Conservation (phyloP, 306 rosid species). For the Vigna nakashimae region DNA sequence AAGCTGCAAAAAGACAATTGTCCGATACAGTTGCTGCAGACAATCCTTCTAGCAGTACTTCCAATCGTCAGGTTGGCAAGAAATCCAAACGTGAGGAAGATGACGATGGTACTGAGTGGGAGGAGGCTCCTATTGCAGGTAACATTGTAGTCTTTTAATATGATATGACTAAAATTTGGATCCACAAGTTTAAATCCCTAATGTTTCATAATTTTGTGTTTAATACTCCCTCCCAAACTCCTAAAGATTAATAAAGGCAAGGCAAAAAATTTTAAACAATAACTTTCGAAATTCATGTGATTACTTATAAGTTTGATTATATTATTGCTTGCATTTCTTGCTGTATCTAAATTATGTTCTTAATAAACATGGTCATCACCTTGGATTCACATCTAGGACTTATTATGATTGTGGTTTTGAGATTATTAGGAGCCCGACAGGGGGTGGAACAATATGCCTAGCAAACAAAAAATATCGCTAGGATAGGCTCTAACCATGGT, state of each 20-base stretch:
- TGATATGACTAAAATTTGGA: constrained; percentile 19
- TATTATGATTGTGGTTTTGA: constrained; percentile 7
- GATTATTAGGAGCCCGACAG: neutral
- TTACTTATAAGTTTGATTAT: constrained; percentile 12
- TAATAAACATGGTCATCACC: neutral
- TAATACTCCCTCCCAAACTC: neutral
- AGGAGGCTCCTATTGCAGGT: constrained; percentile 81
- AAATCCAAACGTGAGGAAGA: constrained; percentile 74
- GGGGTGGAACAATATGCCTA: too few species aligned
- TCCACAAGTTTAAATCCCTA: constrained; percentile 27
- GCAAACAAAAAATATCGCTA: too few species aligned
- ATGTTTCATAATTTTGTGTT: constrained; percentile 26
- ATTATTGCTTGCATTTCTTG: constrained; percentile 17
- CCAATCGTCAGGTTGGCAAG: constrained; percentile 70
- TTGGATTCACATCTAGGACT: constrained; percentile 8
- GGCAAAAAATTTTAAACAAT: neutral
- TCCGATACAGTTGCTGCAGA: constrained; percentile 41
- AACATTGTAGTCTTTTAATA: constrained; percentile 31
- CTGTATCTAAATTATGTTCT: constrained; percentile 18
- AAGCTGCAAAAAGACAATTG: constrained; percentile 58
- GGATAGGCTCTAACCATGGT: too few species aligned
- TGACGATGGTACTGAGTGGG: constrained; percentile 80
- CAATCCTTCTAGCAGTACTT: constrained; percentile 51
- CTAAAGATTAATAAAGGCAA: constrained; percentile 7
- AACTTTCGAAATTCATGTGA: constrained; percentile 6